Percentiles rank a stretch among this genome's conserved stretches.
Evolutionary conservation across 768 basidiomycete species (phyloP).

Genomic region (Xerocomellus chrysenteron): DNA sequence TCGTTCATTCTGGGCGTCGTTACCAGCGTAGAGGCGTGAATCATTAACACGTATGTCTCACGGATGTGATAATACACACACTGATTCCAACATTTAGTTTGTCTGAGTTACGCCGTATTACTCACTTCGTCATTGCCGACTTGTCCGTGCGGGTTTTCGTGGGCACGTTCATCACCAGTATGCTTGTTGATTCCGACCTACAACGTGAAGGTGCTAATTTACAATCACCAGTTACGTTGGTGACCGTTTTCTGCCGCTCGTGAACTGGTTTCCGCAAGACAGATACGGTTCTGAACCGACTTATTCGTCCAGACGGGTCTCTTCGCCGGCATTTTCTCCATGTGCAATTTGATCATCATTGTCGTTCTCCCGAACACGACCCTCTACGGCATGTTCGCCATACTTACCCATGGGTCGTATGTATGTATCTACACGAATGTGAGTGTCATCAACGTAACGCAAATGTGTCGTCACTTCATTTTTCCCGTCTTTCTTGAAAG

Average conservation of each 20-base stretch:
- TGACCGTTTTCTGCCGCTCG: constrained; percentile 14
- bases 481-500: neutral
- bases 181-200: neutral
- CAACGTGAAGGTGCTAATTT: neutral
- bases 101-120: constrained; percentile 40
- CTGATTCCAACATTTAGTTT: constrained; percentile 30
- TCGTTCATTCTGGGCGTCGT: constrained; percentile 45
- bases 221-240: constrained; percentile 14
- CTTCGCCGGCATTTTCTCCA: neutral
- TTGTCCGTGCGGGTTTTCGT: constrained; percentile 44
- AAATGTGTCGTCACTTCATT: too few species aligned
- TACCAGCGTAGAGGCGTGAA: constrained; percentile 43
- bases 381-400: constrained; percentile 38
- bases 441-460: neutral
- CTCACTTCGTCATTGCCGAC: constrained; percentile 47
- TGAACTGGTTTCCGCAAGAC: constrained; percentile 54
- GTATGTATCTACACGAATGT: constrained; percentile 40
- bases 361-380: constrained; percentile 28
- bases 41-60: constrained; percentile 38
- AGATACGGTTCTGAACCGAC: constrained; percentile 37
- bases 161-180: constrained; percentile 46
- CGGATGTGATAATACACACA: neutral
- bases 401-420: constrained; percentile 41
- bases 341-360: constrained; percentile 42
- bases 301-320: constrained; percentile 7